These are phyloP conservation scores for Pseudogymnoascus sp. DNA, from an alignment of 2,329 filamentous ascomycete genomes.

Conservation along the genomic window DNA sequence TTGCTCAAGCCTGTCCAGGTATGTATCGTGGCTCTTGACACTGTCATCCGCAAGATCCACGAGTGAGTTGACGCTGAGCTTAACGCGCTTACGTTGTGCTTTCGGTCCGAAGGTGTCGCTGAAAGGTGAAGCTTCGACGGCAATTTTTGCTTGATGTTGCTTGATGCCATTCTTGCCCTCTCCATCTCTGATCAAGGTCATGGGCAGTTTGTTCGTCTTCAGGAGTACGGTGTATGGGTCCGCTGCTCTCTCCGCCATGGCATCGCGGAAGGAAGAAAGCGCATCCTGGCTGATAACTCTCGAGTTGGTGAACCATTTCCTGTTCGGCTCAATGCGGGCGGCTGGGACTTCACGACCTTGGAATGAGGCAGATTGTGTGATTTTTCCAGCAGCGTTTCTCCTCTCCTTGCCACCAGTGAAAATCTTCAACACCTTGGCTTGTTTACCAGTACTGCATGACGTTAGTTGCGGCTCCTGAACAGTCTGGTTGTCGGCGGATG, in stretches of 20 bases:
- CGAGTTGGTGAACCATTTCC: conserved; percentile 97
- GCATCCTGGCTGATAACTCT: conserved; percentile 83
- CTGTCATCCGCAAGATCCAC: conserved; percentile 74
- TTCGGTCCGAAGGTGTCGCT: conserved; percentile 88
- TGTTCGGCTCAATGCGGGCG: conserved; percentile 87
- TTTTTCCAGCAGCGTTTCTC: conserved; percentile 73
- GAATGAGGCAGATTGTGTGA: conserved; percentile 75
- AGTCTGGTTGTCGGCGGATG: not conserved
- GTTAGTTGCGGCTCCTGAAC: conserved; percentile 10
- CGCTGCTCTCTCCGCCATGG: conserved; percentile 80
- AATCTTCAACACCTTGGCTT: conserved; percentile 81
- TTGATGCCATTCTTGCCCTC: conserved; percentile 75
- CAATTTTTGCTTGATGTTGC: conserved; percentile 89
- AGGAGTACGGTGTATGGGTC: conserved; percentile 93
- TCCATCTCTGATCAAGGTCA: conserved; percentile 83
- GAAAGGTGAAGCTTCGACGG: conserved; percentile 80
- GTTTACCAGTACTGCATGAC: conserved; percentile 58
- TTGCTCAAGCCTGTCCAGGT: conserved; percentile 73
- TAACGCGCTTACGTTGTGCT: conserved; percentile 84
- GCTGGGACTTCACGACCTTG: conserved; percentile 75
- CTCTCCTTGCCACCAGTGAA: conserved; percentile 79
- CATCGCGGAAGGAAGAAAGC: conserved; percentile 76
- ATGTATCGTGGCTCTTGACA: conserved; percentile 71
- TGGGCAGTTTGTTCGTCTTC: conserved; percentile 93
- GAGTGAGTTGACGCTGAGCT: conserved; percentile 75